Evolutionary conservation across 2,329 filamentous ascomycete genomes (phyloP).

Genomic region (Penicillium sp.): DNA sequence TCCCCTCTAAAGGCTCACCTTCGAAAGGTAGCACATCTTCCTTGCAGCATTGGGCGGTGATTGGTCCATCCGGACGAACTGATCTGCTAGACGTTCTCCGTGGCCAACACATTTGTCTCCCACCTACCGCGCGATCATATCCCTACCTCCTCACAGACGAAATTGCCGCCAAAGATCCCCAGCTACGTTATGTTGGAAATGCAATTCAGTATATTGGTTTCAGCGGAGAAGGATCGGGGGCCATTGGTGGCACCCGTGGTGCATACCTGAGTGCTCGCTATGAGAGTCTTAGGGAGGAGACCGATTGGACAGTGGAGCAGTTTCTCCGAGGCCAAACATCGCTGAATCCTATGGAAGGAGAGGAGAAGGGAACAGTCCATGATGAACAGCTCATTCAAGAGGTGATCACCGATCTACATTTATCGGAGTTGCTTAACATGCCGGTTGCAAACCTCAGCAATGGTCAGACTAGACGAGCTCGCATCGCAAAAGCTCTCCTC

Average conservation of each 20-base stretch:
- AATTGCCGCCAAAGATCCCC: conserved; percentile 52
- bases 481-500: conserved; percentile 84
- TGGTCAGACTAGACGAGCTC: conserved; percentile 82
- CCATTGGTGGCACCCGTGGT: conserved; percentile 54
- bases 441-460: conserved; percentile 91
- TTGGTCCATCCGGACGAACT: conserved; percentile 79
- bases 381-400: conserved; percentile 57
- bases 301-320: conserved; percentile 80
- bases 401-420: conserved; percentile 68
- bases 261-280: conserved; percentile 89
- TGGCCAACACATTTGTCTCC: conserved; percentile 73
- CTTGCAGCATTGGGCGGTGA: conserved; percentile 74
- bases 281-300: conserved; percentile 81
- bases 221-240: conserved; percentile 66
- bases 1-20: conserved; percentile 55
- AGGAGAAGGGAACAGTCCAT: conserved; percentile 51
- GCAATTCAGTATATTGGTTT: conserved; percentile 92
- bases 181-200: conserved; percentile 59
- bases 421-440: conserved; percentile 70
- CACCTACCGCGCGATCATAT: conserved; percentile 73
- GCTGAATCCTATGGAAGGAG: conserved; percentile 69
- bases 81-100: conserved; percentile 77
- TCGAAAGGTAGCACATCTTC: conserved; percentile 17
- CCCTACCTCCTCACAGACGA: conserved; percentile 71
- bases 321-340: conserved; percentile 81